These are phyloP conservation scores for Aegle marmelos DNA, from an alignment of 345 rosid genomes.

Conservation along the genomic window DNA sequence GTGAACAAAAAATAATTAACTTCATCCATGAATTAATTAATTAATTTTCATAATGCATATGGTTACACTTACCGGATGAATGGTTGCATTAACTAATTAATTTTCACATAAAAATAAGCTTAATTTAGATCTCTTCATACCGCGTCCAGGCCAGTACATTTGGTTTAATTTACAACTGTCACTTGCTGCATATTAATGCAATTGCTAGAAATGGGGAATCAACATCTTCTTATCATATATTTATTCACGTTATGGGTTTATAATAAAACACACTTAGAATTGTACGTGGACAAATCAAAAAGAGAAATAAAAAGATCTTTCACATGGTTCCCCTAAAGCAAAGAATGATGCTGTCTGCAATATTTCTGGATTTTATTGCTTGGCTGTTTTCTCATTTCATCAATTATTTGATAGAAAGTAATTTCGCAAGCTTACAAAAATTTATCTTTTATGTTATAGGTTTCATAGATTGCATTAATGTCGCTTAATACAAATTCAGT, in stretches of 20 bases:
- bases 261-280: background rate
- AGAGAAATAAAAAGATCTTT: background rate
- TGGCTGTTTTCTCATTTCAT: background rate
- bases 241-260: slow-evolving; percentile 2
- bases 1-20: too few species aligned
- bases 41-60: too few species aligned
- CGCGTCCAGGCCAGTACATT: background rate
- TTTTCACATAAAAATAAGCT: background rate
- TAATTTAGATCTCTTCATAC: background rate
- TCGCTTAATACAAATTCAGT: too few species aligned
- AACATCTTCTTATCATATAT: background rate
- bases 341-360: background rate
- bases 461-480: too few species aligned
- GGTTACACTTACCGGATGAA: too few species aligned
- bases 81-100: background rate
- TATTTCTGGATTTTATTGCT: background rate
- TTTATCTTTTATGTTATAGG: background rate
- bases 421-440: background rate
- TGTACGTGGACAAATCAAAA: too few species aligned
- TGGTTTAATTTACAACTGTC: background rate
- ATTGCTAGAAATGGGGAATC: slow-evolving; percentile 1
- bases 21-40: too few species aligned
- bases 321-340: background rate
- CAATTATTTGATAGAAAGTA: background rate
- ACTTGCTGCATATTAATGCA: slow-evolving; percentile 1